Evolutionary conservation across 352 stramenopile species (phyloP).

Genomic region (Globisporangium emineosum): DNA sequence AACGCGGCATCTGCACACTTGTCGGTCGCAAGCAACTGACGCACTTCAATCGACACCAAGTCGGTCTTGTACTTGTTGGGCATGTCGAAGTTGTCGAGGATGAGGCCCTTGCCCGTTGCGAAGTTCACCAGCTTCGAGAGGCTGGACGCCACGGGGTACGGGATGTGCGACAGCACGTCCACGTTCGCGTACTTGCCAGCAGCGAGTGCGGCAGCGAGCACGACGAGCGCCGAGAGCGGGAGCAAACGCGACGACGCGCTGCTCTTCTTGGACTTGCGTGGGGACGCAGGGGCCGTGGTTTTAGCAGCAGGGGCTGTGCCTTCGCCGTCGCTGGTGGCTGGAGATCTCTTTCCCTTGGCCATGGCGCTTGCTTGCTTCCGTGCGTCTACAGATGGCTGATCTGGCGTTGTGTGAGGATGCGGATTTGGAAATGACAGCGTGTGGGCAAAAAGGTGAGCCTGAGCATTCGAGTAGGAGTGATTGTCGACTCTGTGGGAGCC

Average conservation of each 20-base stretch:
- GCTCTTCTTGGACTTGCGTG: slow-evolving; percentile 8
- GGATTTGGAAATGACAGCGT: slow-evolving; percentile 9
- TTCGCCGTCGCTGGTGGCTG: slow-evolving; percentile 4
- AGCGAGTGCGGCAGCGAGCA: slow-evolving; percentile 14
- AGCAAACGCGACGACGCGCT: slow-evolving; percentile 13
- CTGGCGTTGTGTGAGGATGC: neutral
- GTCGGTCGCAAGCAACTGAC: slow-evolving; percentile 31
- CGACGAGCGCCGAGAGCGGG: slow-evolving; percentile 20
- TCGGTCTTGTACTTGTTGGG: slow-evolving; percentile 65
- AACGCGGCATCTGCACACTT: slow-evolving; percentile 37
- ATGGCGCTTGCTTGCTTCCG: neutral
- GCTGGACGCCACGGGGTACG: slow-evolving; percentile 12
- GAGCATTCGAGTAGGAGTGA: neutral
- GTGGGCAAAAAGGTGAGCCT: neutral
- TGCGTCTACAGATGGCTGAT: neutral
- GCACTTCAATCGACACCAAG: slow-evolving; percentile 38
- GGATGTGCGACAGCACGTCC: slow-evolving; percentile 17
- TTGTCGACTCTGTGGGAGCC: neutral
- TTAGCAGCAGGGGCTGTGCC: neutral
- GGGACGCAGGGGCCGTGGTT: neutral
- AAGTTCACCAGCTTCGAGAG: slow-evolving; percentile 10
- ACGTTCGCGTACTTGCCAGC: slow-evolving; percentile 15
- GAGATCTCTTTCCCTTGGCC: slow-evolving; percentile 13
- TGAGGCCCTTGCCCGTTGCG: slow-evolving; percentile 7
- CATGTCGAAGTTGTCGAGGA: slow-evolving; percentile 22